Base-by-base conservation (phyloP, 371 early-diverging fungal genomes). In the Capillidium rhysosporum region DNA sequence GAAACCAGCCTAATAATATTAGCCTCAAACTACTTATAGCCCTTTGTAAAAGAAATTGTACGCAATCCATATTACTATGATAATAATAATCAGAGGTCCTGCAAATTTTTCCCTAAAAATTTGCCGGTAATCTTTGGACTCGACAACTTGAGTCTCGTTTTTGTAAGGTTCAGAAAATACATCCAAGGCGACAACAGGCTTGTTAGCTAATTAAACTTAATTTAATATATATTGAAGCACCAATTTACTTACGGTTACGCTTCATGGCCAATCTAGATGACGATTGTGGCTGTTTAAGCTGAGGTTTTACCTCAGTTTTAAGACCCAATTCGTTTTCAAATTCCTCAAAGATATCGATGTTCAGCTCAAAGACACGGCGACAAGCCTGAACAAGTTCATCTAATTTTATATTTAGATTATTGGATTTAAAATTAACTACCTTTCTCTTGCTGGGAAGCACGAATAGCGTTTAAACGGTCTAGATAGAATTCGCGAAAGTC, bases 401-500 rank as follows among this genome's bases (percentile, higher is more conserved):
- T 65, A 57, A 16, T 31, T 2, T 21, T 26, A 38, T 29, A 34
- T 24, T 1, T 14, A 8, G 26, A 7, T 34, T 10, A 10, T 10
- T 12, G 8, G 14, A 7, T 8, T 5, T 24, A 4, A 7, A 18
- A 10, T 16, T 28, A 29, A 3, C 4, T 49, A 49, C 49, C 31
- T 18, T 49, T 49, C 20, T 8, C 21, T 5, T 49, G 16, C 12
- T 30, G 7, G n/a, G 7, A 7, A 49, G 69, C 67, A 25, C 57
- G 31, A 12, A 49, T 28, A 7, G 28, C 64, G 47, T 73, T 65
- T 12, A 73, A 56, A 20, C 63, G 61, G 18, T 69, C 67, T 44
- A 69, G 66, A 47, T 70, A 73, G 46, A 65, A 55, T 29, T 59
- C 61, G 48, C 70, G 70, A 61, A 73, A 73, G 10, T 68, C 69